Evolutionary conservation across 106 monocot species (phyloP).

Genomic region (Acanthochlamys bracteata): DNA sequence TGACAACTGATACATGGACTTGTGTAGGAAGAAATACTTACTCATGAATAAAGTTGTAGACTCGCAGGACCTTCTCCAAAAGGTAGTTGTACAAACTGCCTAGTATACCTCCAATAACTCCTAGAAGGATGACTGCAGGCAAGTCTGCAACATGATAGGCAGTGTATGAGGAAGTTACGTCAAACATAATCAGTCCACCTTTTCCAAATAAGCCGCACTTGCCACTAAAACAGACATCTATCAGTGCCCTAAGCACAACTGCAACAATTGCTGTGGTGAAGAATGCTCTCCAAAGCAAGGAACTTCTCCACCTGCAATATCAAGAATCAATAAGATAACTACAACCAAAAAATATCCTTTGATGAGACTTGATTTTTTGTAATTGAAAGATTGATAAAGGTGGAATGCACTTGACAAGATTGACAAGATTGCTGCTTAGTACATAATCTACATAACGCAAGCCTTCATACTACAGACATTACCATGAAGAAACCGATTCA

Average conservation of each 20-base stretch:
- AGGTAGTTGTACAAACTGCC: conserved; percentile 77
- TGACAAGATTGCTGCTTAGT: too few relatives aligned
- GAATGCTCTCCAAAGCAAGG: conserved; percentile 81
- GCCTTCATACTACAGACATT: not conserved
- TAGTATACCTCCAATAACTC: conserved; percentile 69
- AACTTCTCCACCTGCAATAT: conserved; percentile 65
- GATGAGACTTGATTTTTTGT: too few relatives aligned
- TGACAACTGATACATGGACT: not conserved
- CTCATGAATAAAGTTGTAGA: conserved; percentile 62
- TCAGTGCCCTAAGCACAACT: conserved; percentile 67
- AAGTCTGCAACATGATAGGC: conserved; percentile 55
- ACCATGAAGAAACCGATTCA: conserved; percentile 81
- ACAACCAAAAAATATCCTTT: not conserved
- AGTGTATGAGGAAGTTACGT: conserved; percentile 55
- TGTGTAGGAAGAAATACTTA: conserved; percentile 15
- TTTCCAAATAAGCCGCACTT: conserved; percentile 86
- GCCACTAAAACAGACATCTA: conserved; percentile 62
- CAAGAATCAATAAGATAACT: not conserved
- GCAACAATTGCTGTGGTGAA: conserved; percentile 83
- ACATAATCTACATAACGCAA: too few relatives aligned
- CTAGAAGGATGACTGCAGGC: conserved; percentile 66
- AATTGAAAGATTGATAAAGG: too few relatives aligned
- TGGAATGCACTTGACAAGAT: too few relatives aligned
- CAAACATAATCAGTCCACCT: conserved; percentile 91
- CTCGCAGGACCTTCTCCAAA: conserved; percentile 49